phyloP scores from a whole-genome alignment of 2,329 filamentous ascomycete species.

The Ophiostoma angusticollis region DNA sequence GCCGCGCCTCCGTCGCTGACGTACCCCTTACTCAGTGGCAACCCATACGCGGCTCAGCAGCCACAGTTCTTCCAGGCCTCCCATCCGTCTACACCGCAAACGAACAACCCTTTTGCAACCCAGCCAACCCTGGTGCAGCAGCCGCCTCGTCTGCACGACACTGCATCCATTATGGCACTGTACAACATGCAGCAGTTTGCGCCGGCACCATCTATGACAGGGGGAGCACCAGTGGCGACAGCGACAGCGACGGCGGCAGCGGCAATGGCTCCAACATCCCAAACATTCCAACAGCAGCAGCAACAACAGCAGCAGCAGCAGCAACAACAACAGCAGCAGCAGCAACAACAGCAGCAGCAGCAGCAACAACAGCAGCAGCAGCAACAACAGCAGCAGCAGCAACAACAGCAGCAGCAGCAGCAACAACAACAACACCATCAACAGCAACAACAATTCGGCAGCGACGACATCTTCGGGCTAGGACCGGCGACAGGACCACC shows the following conservation, averaged over 20 bases:
- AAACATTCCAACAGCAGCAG: no score
- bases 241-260: conserved; percentile 14
- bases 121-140: conserved; percentile 22
- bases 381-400: neutral
- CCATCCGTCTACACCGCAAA: conserved; percentile 7
- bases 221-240: neutral
- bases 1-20: conserved; percentile 8
- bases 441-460: neutral
- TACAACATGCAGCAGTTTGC: conserved; percentile 50
- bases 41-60: conserved; percentile 8
- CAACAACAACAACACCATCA: neutral
- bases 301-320: conserved; percentile 12
- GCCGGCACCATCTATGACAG: conserved; percentile 24
- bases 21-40: conserved; percentile 6
- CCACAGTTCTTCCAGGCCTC: conserved; percentile 18
- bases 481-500: neutral
- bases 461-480: neutral
- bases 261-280: no score
- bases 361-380: neutral
- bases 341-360: neutral
- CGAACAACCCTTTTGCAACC: conserved; percentile 21
- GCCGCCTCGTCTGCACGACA: conserved; percentile 45
- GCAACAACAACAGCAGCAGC: conserved; percentile 13
- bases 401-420: neutral
- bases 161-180: conserved; percentile 61